Evolutionary conservation across 1,284 basidiomycete genomes (phyloP).

Genomic region (Vanrija sp.): DNA sequence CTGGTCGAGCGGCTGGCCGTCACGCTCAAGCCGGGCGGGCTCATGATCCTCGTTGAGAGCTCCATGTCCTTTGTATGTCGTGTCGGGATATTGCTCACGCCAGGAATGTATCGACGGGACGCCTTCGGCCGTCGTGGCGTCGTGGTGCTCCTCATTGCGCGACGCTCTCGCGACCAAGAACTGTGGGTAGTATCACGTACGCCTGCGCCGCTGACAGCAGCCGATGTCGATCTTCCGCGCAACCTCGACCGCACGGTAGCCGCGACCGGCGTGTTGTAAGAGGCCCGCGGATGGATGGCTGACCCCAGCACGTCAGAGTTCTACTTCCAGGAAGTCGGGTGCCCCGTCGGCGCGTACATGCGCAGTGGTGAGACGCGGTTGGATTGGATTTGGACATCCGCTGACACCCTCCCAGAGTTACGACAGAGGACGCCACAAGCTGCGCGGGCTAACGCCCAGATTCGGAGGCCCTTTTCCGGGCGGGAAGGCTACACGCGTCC

Average conservation of each 20-base stretch:
- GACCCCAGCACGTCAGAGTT: constrained; percentile 24
- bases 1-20: constrained; percentile 37
- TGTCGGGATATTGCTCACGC: not conserved
- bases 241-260: constrained; percentile 18
- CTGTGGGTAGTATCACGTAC: constrained; percentile 13
- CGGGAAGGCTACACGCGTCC: constrained; percentile 5
- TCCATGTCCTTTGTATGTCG: constrained; percentile 22
- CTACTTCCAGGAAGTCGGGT: constrained; percentile 36
- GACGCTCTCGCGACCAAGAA: constrained; percentile 21
- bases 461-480: constrained; percentile 2
- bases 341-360: constrained; percentile 31
- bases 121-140: constrained; percentile 1
- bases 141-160: constrained; percentile 27
- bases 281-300: constrained; percentile 1
- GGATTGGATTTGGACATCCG: not conserved
- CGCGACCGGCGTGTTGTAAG: constrained; percentile 36
- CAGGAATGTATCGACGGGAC: constrained; percentile 12
- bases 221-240: constrained; percentile 22
- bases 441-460: not conserved
- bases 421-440: not conserved
- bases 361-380: constrained; percentile 24
- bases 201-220: constrained; percentile 8
- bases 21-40: constrained; percentile 33
- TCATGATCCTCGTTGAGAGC: constrained; percentile 41
- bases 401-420: too few relatives aligned